Conservation (phyloP, 73 alveolate genomes). For the Paramecium tetraurelia region DNA sequence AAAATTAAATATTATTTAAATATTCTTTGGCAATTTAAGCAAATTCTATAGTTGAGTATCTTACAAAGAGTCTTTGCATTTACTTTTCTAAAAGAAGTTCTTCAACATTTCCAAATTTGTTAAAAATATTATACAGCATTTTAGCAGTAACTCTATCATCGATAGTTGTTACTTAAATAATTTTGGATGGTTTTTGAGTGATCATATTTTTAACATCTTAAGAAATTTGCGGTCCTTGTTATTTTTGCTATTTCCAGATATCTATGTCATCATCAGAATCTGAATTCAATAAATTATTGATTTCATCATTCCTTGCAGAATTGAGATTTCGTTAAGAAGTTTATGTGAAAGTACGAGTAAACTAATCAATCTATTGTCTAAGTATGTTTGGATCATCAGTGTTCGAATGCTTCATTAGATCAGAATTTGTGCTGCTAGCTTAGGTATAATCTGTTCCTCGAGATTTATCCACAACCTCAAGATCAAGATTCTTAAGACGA, state of each 20-base stretch:
- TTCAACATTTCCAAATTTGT: conserved; percentile 12
- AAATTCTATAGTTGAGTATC: not conserved
- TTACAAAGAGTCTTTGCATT: not conserved
- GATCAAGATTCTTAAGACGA: conserved; percentile 22
- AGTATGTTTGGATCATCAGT: not conserved
- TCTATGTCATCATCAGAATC: not conserved
- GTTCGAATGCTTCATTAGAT: not conserved
- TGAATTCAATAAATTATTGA: not conserved
- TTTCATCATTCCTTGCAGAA: not conserved
- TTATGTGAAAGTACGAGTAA: not conserved
- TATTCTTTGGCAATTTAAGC: conserved; percentile 42
- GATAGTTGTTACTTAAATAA: not conserved
- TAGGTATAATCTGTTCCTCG: conserved; percentile 44
- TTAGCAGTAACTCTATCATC: conserved; percentile 33
- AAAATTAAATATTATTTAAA: not conserved
- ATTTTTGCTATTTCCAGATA: not conserved
- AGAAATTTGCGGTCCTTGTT: not conserved
- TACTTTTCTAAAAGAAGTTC: conserved; percentile 23
- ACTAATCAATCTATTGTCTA: not conserved
- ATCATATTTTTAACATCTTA: not conserved
- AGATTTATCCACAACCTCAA: conserved; percentile 27
- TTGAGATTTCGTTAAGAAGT: not conserved
- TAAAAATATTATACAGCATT: not conserved
- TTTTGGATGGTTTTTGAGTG: conserved; percentile 7
- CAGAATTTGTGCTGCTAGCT: conserved; percentile 10